Evolutionary conservation across 306 rosid species (phyloP).

Genomic region (Mucuna pruriens): DNA sequence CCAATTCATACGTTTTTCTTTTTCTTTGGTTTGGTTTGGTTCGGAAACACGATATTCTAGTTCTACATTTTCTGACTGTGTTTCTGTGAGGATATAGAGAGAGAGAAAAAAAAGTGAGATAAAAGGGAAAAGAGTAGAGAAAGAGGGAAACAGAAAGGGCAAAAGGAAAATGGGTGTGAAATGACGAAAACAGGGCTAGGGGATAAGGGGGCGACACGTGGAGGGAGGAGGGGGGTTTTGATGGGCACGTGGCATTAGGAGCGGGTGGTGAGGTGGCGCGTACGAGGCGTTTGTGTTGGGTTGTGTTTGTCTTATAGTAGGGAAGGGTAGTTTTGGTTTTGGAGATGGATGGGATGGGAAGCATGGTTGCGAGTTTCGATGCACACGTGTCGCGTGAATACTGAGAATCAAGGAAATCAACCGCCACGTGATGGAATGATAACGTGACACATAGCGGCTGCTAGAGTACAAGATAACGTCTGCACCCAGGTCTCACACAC

Average conservation of each 20-base stretch:
- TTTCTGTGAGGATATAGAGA: neutral
- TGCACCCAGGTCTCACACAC: neutral
- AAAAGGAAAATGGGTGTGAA: too few species aligned
- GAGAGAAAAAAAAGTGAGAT: neutral
- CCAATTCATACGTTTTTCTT: constrained; percentile 10
- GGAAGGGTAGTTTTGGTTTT: too few species aligned
- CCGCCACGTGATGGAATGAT: constrained; percentile 46
- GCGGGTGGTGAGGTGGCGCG: too few species aligned
- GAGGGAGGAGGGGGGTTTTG: neutral
- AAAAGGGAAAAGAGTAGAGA: neutral
- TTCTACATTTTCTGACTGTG: constrained; percentile 29
- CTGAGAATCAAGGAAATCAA: neutral
- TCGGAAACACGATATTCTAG: neutral
- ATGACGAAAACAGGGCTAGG: constrained; percentile 38
- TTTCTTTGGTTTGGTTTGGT: too few species aligned
- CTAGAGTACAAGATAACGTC: neutral
- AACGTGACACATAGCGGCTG: constrained; percentile 41
- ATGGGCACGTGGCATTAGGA: constrained; percentile 53
- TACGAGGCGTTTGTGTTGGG: constrained; percentile 20
- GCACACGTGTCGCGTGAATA: constrained; percentile 47
- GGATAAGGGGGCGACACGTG: constrained; percentile 46
- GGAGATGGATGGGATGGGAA: neutral
- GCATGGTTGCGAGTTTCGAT: neutral
- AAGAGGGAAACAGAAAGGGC: neutral
- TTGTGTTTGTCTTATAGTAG: constrained; percentile 31